phyloP scores from a whole-genome alignment of 441 rosid species.

The Capsella rubella region DNA sequence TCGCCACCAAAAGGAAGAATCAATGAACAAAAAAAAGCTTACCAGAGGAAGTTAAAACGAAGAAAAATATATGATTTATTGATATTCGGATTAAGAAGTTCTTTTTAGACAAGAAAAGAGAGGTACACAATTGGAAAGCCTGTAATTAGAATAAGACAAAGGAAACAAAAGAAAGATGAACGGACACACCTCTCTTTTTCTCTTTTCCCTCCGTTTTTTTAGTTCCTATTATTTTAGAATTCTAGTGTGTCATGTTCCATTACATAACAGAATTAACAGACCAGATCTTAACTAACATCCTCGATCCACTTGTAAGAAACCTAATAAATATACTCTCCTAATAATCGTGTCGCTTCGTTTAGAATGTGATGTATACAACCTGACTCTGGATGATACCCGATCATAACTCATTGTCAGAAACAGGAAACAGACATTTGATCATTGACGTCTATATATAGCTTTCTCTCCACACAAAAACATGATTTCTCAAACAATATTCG shows the following conservation, averaged over 20 bases:
- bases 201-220: slow-evolving; percentile 24
- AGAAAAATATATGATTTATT: neutral
- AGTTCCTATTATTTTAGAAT: neutral
- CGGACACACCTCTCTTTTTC: slow-evolving; percentile 29
- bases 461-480: slow-evolving; percentile 14
- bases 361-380: neutral
- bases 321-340: no score
- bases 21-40: slow-evolving; percentile 25
- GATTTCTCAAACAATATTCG: slow-evolving; percentile 15
- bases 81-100: slow-evolving; percentile 23
- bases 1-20: neutral
- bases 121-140: slow-evolving; percentile 34
- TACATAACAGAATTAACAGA: slow-evolving; percentile 4
- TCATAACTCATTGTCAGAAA: neutral
- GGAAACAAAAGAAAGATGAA: slow-evolving; percentile 10
- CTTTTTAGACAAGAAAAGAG: slow-evolving; percentile 29
- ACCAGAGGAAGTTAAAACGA: slow-evolving; percentile 18
- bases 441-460: neutral
- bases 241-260: neutral
- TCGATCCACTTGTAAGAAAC: neutral
- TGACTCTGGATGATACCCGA: neutral
- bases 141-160: slow-evolving; percentile 28
- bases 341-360: neutral
- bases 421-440: neutral
- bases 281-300: slow-evolving; percentile 3